Evolutionary conservation across 1,139 yeast species (phyloP).

Genomic region (Geotrichum aggregatum): DNA sequence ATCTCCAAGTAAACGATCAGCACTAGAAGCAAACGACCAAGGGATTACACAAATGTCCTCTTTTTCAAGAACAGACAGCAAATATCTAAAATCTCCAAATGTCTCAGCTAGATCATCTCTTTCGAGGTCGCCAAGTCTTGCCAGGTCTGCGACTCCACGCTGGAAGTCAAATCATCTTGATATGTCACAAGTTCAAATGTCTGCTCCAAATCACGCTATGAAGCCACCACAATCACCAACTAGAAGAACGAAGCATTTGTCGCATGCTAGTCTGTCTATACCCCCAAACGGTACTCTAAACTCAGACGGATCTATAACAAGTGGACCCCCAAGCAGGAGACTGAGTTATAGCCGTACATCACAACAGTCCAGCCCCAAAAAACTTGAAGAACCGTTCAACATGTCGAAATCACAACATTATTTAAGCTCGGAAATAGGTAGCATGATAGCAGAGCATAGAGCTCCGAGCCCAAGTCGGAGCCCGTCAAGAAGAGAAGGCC

Average conservation of each 20-base stretch:
- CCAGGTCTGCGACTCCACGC: too few relatives aligned
- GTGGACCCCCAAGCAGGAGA: neutral
- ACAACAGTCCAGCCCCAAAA: too few relatives aligned
- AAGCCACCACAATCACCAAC: constrained; percentile 16
- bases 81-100: too few relatives aligned
- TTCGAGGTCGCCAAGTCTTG: too few relatives aligned
- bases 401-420: too few relatives aligned
- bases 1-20: too few relatives aligned
- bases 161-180: constrained; percentile 2
- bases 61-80: too few relatives aligned
- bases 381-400: too few relatives aligned
- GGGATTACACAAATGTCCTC: too few relatives aligned
- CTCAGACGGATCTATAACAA: neutral
- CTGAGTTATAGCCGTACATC: too few relatives aligned
- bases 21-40: too few relatives aligned
- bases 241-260: constrained; percentile 7
- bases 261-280: constrained; percentile 4
- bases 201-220: neutral
- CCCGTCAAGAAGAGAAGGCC: neutral
- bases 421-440: neutral
- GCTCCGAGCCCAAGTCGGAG: neutral
- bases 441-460: neutral
- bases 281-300: neutral
- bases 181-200: neutral
- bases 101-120: too few relatives aligned